Conservation (phyloP, 176 grass and related monocot species). For the Typha latifolia region DNA sequence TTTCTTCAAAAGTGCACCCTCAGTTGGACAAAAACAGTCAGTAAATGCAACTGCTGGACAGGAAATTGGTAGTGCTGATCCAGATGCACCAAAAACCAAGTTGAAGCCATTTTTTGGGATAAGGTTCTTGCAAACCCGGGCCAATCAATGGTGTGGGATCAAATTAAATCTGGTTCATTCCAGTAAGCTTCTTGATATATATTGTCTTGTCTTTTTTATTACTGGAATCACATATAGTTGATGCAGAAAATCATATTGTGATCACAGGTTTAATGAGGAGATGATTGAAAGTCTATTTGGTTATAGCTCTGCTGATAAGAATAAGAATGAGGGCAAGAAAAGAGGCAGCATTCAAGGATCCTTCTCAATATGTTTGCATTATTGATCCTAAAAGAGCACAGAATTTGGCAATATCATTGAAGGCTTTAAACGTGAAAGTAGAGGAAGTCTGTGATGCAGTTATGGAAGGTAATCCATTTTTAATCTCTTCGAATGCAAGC, state of each 20-base stretch:
- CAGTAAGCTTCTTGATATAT: conserved; percentile 18
- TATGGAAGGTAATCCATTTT: conserved; percentile 12
- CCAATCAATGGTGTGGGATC: conserved; percentile 27
- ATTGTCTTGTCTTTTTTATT: neutral
- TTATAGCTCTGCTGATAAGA: conserved; percentile 11
- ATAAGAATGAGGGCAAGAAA: conserved; percentile 7
- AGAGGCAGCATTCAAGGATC: neutral
- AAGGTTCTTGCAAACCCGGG: conserved; percentile 24
- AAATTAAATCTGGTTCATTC: conserved; percentile 25
- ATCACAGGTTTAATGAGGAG: conserved; percentile 23
- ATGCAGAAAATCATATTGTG: neutral
- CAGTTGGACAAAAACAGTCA: neutral
- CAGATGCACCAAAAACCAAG: conserved; percentile 16
- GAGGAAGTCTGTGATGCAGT: conserved; percentile 17
- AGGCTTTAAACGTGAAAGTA: conserved; percentile 19
- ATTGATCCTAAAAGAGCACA: conserved; percentile 27
- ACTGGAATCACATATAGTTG: neutral
- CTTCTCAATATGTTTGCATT: conserved; percentile 18
- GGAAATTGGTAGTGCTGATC: neutral
- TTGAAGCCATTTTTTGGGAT: conserved; percentile 28
- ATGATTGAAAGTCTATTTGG: conserved; percentile 31
- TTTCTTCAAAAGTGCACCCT: neutral
- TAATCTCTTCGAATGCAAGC: neutral
- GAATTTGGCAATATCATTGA: conserved; percentile 29
- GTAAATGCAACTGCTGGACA: neutral